Evolutionary conservation across 2,329 filamentous ascomycete genomes (phyloP).

Genomic region (Ceratocystis colombiana): DNA sequence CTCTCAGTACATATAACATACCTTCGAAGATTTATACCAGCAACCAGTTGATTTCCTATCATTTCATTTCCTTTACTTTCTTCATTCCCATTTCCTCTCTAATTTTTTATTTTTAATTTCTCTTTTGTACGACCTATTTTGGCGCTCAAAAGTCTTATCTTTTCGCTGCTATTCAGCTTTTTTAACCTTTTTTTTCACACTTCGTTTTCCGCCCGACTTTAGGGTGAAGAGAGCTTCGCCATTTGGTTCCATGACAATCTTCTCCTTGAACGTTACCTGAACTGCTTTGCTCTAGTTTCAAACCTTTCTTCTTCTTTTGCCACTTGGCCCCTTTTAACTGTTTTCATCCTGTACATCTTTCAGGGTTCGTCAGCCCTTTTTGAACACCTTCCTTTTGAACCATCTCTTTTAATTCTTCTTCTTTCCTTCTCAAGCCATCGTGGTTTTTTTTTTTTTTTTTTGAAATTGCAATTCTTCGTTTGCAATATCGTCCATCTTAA

Average conservation of each 20-base stretch:
- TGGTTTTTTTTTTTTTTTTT: constrained; percentile 19
- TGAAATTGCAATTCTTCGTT: constrained; percentile 23
- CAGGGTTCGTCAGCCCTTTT: constrained; percentile 8
- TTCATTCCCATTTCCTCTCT: neutral
- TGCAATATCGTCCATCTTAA: constrained; percentile 31
- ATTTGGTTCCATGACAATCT: neutral
- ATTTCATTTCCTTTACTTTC: neutral
- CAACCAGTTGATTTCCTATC: neutral
- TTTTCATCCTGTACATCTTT: neutral
- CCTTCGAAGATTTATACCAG: neutral
- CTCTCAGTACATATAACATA: constrained; percentile 15
- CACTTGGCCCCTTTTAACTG: constrained; percentile 1
- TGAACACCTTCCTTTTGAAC: constrained; percentile 16
- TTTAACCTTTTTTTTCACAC: neutral
- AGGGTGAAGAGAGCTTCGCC: constrained; percentile 17
- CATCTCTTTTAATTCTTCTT: constrained; percentile 3
- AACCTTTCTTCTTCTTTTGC: neutral
- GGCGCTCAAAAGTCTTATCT: neutral
- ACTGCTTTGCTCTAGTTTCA: constrained; percentile 12
- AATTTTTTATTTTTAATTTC: neutral
- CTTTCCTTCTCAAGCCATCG: constrained; percentile 1
- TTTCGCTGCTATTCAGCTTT: neutral
- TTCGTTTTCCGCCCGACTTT: constrained; percentile 18
- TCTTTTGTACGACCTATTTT: neutral
- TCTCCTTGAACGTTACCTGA: neutral